Conservation (phyloP, 768 basidiomycete species). For the Leccinum subtestaceum region DNA sequence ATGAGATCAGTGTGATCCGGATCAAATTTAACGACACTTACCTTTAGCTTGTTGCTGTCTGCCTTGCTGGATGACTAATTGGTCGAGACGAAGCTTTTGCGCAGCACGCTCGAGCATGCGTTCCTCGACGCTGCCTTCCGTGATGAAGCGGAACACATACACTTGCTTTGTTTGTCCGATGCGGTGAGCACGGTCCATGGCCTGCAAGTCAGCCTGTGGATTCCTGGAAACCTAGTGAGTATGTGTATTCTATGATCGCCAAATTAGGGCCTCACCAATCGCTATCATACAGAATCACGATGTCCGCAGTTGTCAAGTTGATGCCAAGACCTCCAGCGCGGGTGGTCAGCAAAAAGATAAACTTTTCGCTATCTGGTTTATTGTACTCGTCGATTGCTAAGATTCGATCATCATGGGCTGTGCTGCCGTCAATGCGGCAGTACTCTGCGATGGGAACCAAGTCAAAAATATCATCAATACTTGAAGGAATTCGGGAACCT, state of each 20-base stretch:
- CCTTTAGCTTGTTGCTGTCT: conserved; percentile 79
- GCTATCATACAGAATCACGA: conserved; percentile 93
- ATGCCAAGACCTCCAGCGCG: conserved; percentile 97
- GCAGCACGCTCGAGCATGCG: conserved; percentile 89
- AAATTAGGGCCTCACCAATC: conserved; percentile 68
- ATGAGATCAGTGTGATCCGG: neutral
- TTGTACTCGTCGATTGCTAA: conserved; percentile 97
- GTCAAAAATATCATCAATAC: conserved; percentile 3
- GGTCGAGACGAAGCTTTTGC: conserved; percentile 92
- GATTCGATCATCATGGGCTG: conserved; percentile 96
- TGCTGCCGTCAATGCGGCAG: conserved; percentile 94
- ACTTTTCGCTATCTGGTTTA: conserved; percentile 89
- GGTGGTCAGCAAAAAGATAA: conserved; percentile 94
- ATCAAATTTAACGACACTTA: conserved; percentile 26
- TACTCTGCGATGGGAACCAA: conserved; percentile 56
- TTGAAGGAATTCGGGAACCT: conserved; percentile 29
- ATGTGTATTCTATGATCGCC: neutral
- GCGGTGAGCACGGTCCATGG: conserved; percentile 97
- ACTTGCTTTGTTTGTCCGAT: conserved; percentile 94
- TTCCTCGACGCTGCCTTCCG: conserved; percentile 85
- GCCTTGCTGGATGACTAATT: conserved; percentile 96
- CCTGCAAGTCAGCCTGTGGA: conserved; percentile 97
- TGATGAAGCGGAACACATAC: conserved; percentile 83
- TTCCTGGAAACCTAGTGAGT: conserved; percentile 57
- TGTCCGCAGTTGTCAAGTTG: conserved; percentile 91